Evolutionary conservation across 495 filamentous ascomycete species (phyloP), one percentile per base, ranked within the genome.

Genomic region (Aspergillus nanangensis): DNA sequence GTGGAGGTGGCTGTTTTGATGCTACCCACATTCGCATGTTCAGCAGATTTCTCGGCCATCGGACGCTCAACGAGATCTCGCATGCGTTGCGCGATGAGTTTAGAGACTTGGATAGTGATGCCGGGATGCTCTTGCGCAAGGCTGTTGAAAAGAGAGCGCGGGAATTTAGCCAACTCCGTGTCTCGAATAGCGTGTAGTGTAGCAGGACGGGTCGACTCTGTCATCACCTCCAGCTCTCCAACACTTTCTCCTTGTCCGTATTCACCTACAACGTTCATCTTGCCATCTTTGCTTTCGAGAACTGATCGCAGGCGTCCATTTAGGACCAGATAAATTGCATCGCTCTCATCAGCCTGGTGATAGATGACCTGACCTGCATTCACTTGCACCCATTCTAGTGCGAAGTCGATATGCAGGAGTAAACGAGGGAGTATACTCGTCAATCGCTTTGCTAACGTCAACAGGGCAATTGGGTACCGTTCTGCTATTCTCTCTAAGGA

Each of bases 101-200:
- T 98, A 3, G 94, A 97, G 10, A 98, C 95, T 65, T 96, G 95
- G 51, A 98, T 97, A 0, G 93, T 97, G 60, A 98, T 96, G 14
- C 90, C 94, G 5, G 94, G 92, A 59, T 98, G 94, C 61, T 97
- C 94, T 56, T 92, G 83, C 0, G 94, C 93, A 5, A 98, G 77
- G 59, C 91, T 97, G 67, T 98, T 98, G 76, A 98, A 98, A 1
- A 98, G 72, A 1, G 88, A 95, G 41, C 90, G 88, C 5, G 93
- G 93, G 48, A 98, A 94, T 48, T 95, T 96, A 32, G 94, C 94
- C 20, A 98, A 67, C 55, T 98, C 93, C 0, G 94, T 96, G 52
- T 95, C 94, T 24, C 93, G 87, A 52, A 98, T 98, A 5, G 93
- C 94, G 59, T 96, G 91, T 8, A 98, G 71, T 4, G 91, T 95